Evolutionary conservation across 1,284 basidiomycete genomes (phyloP).

Genomic region (Rhodotorula mucilaginosa): DNA sequence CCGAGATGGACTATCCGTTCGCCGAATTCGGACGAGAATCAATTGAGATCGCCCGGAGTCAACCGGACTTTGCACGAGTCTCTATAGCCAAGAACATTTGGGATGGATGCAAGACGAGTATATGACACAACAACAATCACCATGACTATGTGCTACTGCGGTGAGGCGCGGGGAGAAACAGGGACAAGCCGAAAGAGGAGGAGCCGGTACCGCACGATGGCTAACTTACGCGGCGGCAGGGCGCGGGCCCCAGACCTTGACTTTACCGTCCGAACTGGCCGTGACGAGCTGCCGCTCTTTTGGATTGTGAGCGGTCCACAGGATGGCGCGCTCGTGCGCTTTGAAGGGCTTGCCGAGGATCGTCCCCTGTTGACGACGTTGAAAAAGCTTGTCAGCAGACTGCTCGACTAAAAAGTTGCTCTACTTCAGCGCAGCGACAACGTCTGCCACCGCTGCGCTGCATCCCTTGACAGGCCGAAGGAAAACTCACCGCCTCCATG

Average conservation of each 20-base stretch:
- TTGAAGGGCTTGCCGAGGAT: slow-evolving; percentile 67
- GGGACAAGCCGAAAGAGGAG: too few species aligned
- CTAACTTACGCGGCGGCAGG: neutral
- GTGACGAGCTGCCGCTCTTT: slow-evolving; percentile 42
- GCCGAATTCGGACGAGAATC: too few species aligned
- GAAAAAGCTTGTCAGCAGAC: neutral
- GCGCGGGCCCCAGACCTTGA: slow-evolving; percentile 65
- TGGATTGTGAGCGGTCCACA: slow-evolving; percentile 87
- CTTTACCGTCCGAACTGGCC: slow-evolving; percentile 59
- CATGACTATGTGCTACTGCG: too few species aligned
- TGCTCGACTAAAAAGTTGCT: too few species aligned
- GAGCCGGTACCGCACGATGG: too few species aligned
- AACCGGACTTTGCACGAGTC: too few species aligned
- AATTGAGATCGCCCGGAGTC: too few species aligned
- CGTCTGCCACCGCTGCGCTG: neutral
- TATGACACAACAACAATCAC: too few species aligned
- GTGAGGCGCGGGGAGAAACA: too few species aligned
- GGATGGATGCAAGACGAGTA: too few species aligned
- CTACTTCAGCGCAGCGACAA: neutral
- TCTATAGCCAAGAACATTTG: too few species aligned
- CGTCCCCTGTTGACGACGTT: slow-evolving; percentile 58
- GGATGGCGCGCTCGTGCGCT: slow-evolving; percentile 76
- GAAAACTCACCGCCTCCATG: slow-evolving; percentile 65
- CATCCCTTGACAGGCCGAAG: neutral
- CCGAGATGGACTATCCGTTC: too few species aligned